Evolutionary conservation across 2,329 filamentous ascomycete genomes (phyloP), one percentile per base, ranked within the genome.

Genomic region (Aspergillus nomiae): DNA sequence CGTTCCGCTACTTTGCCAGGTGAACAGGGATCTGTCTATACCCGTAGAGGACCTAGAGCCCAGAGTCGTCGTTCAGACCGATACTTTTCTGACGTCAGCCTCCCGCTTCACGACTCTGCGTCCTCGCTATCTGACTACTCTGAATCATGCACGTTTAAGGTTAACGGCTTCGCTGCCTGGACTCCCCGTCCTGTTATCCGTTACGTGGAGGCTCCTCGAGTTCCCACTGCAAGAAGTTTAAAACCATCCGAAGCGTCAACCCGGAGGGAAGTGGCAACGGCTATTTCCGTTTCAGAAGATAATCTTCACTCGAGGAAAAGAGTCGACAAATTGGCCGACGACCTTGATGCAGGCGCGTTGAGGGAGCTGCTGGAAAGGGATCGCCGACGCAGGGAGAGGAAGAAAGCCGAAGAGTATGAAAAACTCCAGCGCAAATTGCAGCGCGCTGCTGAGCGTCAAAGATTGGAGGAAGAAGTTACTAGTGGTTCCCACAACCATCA

Each of bases 311-410:
- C 74, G 79, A 92, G 79, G 80, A 91, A 77, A 79, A 82, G 83
- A 38, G 85, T 90, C 53, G 86, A 89, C 63, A 85, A 87, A 51
- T 76, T 98, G 51, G 95, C 93, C 26, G 91, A 98, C 73, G 90
- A 92, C 63, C 83, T 99, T 60, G 92, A 92, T 77, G 91, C 95
- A 4, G 87, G 90, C 58, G 94, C 92, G 69, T 77, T 99, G 45
- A 87, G 94, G 63, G 91, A 96, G 74, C 83, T 98, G 34, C 90
- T 99, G 86, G 95, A 99, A 71, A 85, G 95, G 63, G 95, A 99
- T 73, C 85, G 89, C 68, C 87, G 94, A 71, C 86, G 95, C 62
- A 88, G 86, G 67, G 92, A 97, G 68, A 88, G 88, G 74, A 94
- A 91, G 78, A 86, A 85, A 59, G 84, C 87, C 65, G 89, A 88